Conservation (phyloP, 345 rosid species). For the Cardamine occulta region DNA sequence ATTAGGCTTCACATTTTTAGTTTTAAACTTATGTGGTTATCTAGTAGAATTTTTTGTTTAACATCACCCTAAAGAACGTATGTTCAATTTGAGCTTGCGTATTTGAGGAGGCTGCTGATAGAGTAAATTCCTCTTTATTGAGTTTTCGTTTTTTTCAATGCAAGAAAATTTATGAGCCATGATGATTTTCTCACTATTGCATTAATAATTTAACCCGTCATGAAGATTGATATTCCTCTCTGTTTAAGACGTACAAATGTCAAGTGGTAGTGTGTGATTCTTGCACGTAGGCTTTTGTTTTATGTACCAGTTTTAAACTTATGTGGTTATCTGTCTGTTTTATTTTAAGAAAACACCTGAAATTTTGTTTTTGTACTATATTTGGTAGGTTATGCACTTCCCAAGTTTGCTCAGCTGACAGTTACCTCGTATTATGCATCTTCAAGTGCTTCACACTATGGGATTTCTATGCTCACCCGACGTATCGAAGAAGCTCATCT, state of each 20-base stretch:
- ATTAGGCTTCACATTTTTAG: not conserved
- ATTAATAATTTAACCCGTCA: not conserved
- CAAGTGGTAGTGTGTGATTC: conserved; percentile 22
- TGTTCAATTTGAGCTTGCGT: not conserved
- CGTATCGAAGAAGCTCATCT: conserved; percentile 65
- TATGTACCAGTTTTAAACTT: not conserved
- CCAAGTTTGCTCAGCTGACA: conserved; percentile 77
- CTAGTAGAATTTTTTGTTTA: not conserved
- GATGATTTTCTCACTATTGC: not conserved
- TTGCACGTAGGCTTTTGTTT: conserved; percentile 5
- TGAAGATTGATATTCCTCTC: not conserved
- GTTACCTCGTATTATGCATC: conserved; percentile 91
- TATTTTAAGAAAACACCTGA: conserved; percentile 28
- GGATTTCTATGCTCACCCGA: conserved; percentile 80
- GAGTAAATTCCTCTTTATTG: not conserved
- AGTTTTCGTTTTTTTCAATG: not conserved
- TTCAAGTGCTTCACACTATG: conserved; percentile 91
- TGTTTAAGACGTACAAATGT: conserved; percentile 2
- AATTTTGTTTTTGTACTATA: conserved; percentile 6
- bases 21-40: conserved; percentile 15
- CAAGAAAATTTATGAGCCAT: not conserved
- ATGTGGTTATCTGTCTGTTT: not conserved
- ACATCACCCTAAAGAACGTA: not conserved
- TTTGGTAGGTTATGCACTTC: conserved; percentile 77
- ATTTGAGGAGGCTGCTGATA: conserved; percentile 2